These are phyloP conservation scores for Tetraselmis chui DNA, from an alignment of 139 green algal genomes.

Conservation along the genomic window DNA sequence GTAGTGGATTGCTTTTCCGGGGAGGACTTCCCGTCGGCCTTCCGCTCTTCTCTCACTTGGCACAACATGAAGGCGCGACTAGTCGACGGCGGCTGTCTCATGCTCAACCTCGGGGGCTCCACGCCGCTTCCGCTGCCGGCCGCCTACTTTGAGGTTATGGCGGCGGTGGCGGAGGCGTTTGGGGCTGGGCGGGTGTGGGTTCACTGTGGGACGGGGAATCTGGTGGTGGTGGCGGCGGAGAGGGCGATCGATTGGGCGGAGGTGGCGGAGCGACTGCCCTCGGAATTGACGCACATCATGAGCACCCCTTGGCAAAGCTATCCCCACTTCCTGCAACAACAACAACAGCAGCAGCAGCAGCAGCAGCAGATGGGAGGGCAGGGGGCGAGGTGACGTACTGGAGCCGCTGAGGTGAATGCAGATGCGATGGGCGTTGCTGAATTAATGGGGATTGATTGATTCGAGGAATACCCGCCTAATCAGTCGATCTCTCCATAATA, in stretches of 20 bases:
- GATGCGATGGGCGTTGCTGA: too few relatives aligned
- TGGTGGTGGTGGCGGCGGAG: neutral
- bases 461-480: too few relatives aligned
- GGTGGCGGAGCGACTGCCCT: neutral
- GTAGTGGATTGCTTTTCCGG: neutral
- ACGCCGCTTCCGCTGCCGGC: neutral
- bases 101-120: neutral
- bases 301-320: too few relatives aligned
- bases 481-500: too few relatives aligned
- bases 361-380: too few relatives aligned
- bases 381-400: too few relatives aligned
- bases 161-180: neutral
- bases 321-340: too few relatives aligned
- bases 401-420: too few relatives aligned
- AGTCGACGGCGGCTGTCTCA: neutral
- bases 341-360: too few relatives aligned
- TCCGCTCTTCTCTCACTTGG: neutral
- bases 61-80: neutral
- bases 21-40: neutral
- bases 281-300: too few relatives aligned
- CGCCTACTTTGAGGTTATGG: neutral
- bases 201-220: neutral
- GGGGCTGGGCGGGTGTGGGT: neutral
- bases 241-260: neutral
- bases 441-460: too few relatives aligned